Conservation (phyloP, 2,329 filamentous ascomycete genomes). For the Aspergillus hortae region DNA sequence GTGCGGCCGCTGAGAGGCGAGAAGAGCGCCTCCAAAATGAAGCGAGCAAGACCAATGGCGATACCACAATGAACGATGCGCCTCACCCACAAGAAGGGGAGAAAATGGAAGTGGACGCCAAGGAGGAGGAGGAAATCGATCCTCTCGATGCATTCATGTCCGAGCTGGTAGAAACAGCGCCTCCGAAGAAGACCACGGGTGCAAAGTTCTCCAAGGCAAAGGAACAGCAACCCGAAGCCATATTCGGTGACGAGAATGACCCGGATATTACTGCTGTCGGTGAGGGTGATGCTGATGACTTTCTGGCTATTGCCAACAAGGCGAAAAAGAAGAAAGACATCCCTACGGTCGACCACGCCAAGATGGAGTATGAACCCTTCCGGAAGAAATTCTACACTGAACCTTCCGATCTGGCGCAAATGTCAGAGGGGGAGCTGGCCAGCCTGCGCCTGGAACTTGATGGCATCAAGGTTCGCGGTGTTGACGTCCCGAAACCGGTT, state of each 20-base stretch:
- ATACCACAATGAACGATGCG: constrained; percentile 45
- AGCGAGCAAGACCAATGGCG: constrained; percentile 39
- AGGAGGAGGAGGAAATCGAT: constrained; percentile 64
- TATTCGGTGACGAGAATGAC: constrained; percentile 84
- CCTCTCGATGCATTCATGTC: constrained; percentile 98
- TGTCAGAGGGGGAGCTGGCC: constrained; percentile 80
- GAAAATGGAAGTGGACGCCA: constrained; percentile 37
- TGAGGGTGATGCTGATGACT: constrained; percentile 61
- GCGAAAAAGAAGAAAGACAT: constrained; percentile 92
- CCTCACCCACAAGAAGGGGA: constrained; percentile 30
- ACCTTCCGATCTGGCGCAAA: constrained; percentile 73
- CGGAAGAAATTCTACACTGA: constrained; percentile 95
- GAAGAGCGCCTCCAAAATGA: constrained; percentile 60
- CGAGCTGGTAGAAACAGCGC: constrained; percentile 53
- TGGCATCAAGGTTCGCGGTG: constrained; percentile 88
- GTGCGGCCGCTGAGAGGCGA: constrained; percentile 80
- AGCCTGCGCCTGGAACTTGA: constrained; percentile 83
- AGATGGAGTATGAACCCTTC: constrained; percentile 79
- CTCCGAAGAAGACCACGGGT: constrained; percentile 37
- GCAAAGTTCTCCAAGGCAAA: constrained; percentile 44
- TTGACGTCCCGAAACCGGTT: constrained; percentile 87
- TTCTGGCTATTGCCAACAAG: constrained; percentile 60
- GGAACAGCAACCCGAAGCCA: constrained; percentile 70
- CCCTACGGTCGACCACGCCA: constrained; percentile 80
- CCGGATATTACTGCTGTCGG: constrained; percentile 58